phyloP scores from a whole-genome alignment of 352 stramenopile genomes.

The Phytophthora multivora region DNA sequence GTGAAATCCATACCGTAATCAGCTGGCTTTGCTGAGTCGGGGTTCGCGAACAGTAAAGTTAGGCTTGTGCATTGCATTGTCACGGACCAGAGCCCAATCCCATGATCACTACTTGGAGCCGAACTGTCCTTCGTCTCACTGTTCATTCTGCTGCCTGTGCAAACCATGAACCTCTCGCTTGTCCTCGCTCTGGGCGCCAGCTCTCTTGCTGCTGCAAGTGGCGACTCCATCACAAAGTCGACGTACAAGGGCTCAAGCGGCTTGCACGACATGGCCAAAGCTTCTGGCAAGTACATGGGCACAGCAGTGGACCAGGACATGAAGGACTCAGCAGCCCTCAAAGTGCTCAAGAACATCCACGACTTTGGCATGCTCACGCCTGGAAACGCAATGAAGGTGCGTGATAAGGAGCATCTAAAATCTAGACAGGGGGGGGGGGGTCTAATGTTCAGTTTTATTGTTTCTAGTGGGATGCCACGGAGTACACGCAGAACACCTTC shows the following conservation, averaged over 20 bases:
- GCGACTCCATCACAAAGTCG: constrained; percentile 23
- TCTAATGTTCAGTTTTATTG: neutral
- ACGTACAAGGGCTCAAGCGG: constrained; percentile 31
- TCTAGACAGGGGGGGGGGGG: neutral
- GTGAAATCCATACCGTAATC: neutral
- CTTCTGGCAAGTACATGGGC: constrained; percentile 37
- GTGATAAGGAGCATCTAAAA: neutral
- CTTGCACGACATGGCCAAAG: constrained; percentile 32
- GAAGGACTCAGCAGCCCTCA: constrained; percentile 23
- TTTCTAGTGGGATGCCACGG: constrained; percentile 30
- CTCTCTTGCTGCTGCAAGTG: constrained; percentile 13
- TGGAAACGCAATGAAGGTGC: constrained; percentile 40
- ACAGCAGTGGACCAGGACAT: constrained; percentile 31
- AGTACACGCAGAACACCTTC: constrained; percentile 24
- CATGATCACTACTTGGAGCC: constrained; percentile 7
- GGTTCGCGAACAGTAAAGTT: constrained; percentile 13
- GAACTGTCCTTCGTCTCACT: constrained; percentile 1
- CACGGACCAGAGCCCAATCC: constrained; percentile 3
- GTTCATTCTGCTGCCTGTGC: neutral
- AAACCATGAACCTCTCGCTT: constrained; percentile 22
- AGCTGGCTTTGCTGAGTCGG: constrained; percentile 5
- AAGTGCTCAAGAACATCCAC: constrained; percentile 27
- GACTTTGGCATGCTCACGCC: constrained; percentile 42
- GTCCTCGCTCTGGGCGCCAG: constrained; percentile 13
- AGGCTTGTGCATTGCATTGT: constrained; percentile 9